These are phyloP conservation scores for Sungouiella thailandica DNA, from an alignment of 805 yeast genomes.

Conservation along the genomic window DNA sequence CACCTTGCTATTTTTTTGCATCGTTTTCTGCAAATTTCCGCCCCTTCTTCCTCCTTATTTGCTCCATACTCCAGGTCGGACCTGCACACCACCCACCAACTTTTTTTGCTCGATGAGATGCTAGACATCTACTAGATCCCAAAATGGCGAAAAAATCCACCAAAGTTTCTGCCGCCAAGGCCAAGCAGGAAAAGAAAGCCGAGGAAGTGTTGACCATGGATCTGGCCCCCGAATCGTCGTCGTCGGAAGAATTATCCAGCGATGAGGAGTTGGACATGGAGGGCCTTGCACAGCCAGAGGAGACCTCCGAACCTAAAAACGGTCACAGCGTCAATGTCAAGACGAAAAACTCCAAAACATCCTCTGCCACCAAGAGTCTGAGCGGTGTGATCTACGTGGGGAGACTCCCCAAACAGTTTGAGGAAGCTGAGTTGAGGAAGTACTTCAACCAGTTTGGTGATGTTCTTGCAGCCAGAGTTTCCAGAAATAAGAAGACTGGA, in stretches of 20 bases:
- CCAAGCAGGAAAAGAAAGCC: background rate
- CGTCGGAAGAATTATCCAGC: constrained; percentile 10
- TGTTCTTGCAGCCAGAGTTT: constrained; percentile 69
- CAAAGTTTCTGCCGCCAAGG: constrained; percentile 10
- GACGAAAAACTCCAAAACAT: constrained; percentile 16
- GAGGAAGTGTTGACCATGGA: constrained; percentile 1
- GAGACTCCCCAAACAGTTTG: constrained; percentile 87
- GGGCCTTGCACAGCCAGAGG: constrained; percentile 5
- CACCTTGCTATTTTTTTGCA: too few relatives aligned
- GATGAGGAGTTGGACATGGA: constrained; percentile 12
- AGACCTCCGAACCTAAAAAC: constrained; percentile 1
- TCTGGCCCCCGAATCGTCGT: constrained; percentile 5
- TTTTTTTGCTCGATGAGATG: constrained; percentile 14
- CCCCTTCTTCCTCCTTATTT: too few relatives aligned
- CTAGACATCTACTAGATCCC: constrained; percentile 1
- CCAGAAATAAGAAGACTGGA: constrained; percentile 88
- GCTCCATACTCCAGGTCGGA: background rate
- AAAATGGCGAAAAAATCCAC: constrained; percentile 20
- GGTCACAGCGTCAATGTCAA: constrained; percentile 21
- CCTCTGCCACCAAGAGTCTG: constrained; percentile 17
- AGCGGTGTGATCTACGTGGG: constrained; percentile 84
- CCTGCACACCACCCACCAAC: constrained; percentile 7
- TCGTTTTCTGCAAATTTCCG: too few relatives aligned
- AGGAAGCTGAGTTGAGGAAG: constrained; percentile 70
- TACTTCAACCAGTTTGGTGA: constrained; percentile 92